Base-by-base conservation (phyloP, 352 stramenopile genomes). In the Phytophthora ramorum region DNA sequence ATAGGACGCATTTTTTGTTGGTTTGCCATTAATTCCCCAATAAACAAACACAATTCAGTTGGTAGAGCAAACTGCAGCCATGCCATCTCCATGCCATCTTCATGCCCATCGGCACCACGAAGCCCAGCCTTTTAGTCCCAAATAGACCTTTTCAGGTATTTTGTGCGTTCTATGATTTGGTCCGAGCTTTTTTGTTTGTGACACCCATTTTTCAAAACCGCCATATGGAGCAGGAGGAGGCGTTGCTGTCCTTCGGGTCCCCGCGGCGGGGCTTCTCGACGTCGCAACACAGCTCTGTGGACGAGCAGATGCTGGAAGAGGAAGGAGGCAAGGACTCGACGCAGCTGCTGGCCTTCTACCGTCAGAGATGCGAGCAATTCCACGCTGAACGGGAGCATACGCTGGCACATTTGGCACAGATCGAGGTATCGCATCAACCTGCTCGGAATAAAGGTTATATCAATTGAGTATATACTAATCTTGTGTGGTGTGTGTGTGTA, bases 291-390 rank as follows among this genome's bases (percentile, higher is more conserved):
- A 60, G 57, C 20, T 58, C 28, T 4, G 55, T 58, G 38, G 63
- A 66, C 9, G 63, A 65, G 19, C 35, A 14, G 20, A 22, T 50
- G 17, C 19, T 56, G 10, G 58, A 67, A 19, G 65, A 65, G 16
- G 51, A 60, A 46, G 40, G 30, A 20, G 54, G n/a, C 24, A 61
- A 62, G 26, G 52, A 69, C 24, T 26, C 56, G 17, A 58, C 43
- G 12, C 65, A 71, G 46, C 47, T 93, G 48, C 75, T 93, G 8
- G 76, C 63, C 19, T 93, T 84, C 56, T 93, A 93, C 45, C 79
- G 83, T 8, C 71, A 87, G 45, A 73, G 83, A 20, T 90, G 81
- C 48, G 78, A 87, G 32, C 58, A 87, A 38, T 93, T 93, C 67
- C 79, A 91, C 57, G 20, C 58, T 13, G 85, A 93, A 67, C 80